These are phyloP conservation scores for Chalciporus piperatus DNA, from an alignment of 768 basidiomycete species.

Conservation along the genomic window DNA sequence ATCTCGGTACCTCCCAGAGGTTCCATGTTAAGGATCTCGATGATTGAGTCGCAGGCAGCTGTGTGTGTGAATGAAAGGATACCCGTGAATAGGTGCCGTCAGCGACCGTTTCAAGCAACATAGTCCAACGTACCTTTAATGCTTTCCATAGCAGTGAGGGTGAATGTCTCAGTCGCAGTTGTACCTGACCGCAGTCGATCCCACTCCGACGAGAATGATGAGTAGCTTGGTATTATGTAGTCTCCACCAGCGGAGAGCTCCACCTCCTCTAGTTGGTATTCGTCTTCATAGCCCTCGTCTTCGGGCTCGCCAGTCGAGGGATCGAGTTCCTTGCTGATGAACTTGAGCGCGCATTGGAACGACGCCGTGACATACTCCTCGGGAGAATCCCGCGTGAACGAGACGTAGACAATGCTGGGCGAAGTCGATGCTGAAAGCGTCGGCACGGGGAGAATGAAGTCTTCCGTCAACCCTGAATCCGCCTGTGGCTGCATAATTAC, in stretches of 20 bases:
- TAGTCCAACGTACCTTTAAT: slow-evolving; percentile 71
- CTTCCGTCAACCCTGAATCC: slow-evolving; percentile 78
- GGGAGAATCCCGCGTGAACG: slow-evolving; percentile 82
- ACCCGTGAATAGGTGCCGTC: slow-evolving; percentile 13
- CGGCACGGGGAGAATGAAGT: slow-evolving; percentile 88
- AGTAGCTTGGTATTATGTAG: slow-evolving; percentile 95
- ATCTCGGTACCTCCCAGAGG: slow-evolving; percentile 87
- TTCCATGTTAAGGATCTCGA: slow-evolving; percentile 97
- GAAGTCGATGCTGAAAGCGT: slow-evolving; percentile 67
- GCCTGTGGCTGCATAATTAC: slow-evolving; percentile 86
- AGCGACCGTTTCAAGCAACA: slow-evolving; percentile 13
- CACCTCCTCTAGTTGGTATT: slow-evolving; percentile 95
- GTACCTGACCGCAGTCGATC: slow-evolving; percentile 80
- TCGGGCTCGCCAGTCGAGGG: slow-evolving; percentile 94
- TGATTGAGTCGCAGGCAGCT: slow-evolving; percentile 96
- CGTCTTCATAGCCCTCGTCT: slow-evolving; percentile 98
- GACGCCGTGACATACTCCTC: slow-evolving; percentile 77
- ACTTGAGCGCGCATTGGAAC: slow-evolving; percentile 90
- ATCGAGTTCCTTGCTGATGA: slow-evolving; percentile 96
- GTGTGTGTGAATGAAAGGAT: slow-evolving; percentile 16
- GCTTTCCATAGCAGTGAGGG: slow-evolving; percentile 87
- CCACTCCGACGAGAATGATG: slow-evolving; percentile 93
- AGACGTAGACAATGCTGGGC: slow-evolving; percentile 88
- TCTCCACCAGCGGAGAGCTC: slow-evolving; percentile 91
- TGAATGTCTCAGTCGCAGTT: slow-evolving; percentile 87